Base-by-base conservation (phyloP, 2,329 filamentous ascomycete species). In the Alternaria sp. region DNA sequence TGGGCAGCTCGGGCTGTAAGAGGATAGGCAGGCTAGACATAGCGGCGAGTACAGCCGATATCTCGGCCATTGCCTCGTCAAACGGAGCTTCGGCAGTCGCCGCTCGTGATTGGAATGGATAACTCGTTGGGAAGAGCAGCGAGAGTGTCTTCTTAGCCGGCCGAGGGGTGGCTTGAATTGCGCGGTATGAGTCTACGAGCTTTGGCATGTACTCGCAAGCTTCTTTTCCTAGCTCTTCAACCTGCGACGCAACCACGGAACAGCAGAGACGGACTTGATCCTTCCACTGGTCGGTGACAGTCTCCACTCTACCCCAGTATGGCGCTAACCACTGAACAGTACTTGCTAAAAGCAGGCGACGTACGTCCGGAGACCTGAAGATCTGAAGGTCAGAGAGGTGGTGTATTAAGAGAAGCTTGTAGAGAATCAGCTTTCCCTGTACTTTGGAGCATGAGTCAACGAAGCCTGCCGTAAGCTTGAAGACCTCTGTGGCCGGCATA, bases 211-310 rank as follows among this genome's bases (percentile, higher is more conserved):
- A 96, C 62, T 94, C 91, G 20, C 93, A 92, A 48, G 95, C 91
- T 72, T 95, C 91, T 38, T 92, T 85, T 8, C 90, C 90, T 8
- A 96, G 86, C 66, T 92, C 86, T 41, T 91, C 87, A 57, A 94
- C 86, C 75, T 98, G 92, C 63, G 91, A 93, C 8, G 94, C 92
- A 36, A 99, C 85, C 34, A 99, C 91, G 1, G 94, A 96, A 79
- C 93, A 97, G 79, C 94, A 97, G 16, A 99, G 83, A 16, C 95
- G 91, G 18, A 98, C 91, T 80, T 98, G 95, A 22, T 97, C 93
- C 65, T 90, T 91, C 88, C 93, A 98, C 72, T 96, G 92, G 36
- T 94, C 90, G 3, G 88, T 93, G 9, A 94, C 87, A 28, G 89
- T 83, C 4, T 87, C 85, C 0, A 86, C 87, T 63, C 88, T 87